A percentile compares a stretch with the other conserved stretches of the same genome.
phyloP scores from a whole-genome alignment of 2,329 filamentous ascomycete genomes.

The Trichoderma guizhouense region DNA sequence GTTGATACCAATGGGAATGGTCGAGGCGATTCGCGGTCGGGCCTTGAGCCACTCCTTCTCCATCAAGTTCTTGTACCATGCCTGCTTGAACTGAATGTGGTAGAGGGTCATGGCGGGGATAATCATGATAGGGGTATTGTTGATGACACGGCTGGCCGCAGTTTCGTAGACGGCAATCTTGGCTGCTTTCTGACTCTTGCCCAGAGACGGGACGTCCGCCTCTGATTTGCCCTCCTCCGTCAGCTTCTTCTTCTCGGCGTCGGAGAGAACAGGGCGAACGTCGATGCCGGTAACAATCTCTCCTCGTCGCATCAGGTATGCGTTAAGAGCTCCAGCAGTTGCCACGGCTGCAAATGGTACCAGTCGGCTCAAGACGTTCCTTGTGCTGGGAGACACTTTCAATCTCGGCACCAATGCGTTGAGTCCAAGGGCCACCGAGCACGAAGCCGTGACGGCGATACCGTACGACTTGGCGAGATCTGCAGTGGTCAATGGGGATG shows the following conservation, averaged over 20 bases:
- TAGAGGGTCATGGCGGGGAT: conserved; percentile 85
- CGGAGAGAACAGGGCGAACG: conserved; percentile 77
- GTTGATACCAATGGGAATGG: conserved; percentile 71
- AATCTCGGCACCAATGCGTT: conserved; percentile 86
- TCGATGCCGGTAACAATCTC: conserved; percentile 93
- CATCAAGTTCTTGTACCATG: conserved; percentile 38
- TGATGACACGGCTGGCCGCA: conserved; percentile 84
- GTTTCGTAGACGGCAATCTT: conserved; percentile 90
- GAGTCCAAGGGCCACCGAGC: conserved; percentile 86
- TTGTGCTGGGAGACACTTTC: conserved; percentile 72
- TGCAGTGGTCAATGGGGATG: conserved; percentile 75
- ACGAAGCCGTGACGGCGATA: conserved; percentile 87
- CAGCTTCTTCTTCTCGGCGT: conserved; percentile 60
- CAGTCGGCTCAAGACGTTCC: conserved; percentile 74
- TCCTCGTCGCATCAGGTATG: conserved; percentile 95
- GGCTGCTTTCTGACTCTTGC: conserved; percentile 84
- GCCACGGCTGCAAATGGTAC: conserved; percentile 96
- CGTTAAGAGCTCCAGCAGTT: conserved; percentile 85
- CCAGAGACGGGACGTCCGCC: conserved; percentile 66
- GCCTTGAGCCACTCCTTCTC: conserved; percentile 75
- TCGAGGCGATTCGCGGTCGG: conserved; percentile 61
- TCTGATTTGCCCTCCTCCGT: conserved; percentile 58
- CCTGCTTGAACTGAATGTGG: conserved; percentile 61
- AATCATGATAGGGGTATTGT: conserved; percentile 96
- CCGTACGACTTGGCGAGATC: conserved; percentile 87